Evolutionary conservation across 2,329 filamentous ascomycete species (phyloP), one percentile per base, ranked within the genome.

Genomic region (Fusarium torulosum): DNA sequence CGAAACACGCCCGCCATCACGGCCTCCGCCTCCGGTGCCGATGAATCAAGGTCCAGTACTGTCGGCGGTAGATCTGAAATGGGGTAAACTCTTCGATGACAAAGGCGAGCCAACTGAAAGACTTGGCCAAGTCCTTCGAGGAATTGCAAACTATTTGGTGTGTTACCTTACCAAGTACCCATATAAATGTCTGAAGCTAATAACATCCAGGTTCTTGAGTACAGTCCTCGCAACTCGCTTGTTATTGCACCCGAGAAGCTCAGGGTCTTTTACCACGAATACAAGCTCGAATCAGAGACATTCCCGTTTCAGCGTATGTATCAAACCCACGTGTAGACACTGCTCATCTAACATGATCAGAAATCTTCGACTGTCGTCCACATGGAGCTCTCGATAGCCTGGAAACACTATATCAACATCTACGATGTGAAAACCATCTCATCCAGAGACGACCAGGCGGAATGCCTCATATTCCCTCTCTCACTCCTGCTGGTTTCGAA

Each of bases 231-330:
- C 33, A 70, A 74, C 50, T 76, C 75, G 3, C 52, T 95, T 17
- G 91, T 96, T 41, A 84, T 97, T 35, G 87, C 90, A 0, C 93
- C 93, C 0, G 80, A 87, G 7, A 96, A 96, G 79, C 86, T 97
- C 81, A 84, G 87, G 15, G 83, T 85, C 46, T 92, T 94, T 69
- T 96, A 96, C 74, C 82, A 86, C 17, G 85, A 87, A 53, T 91
- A 91, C 59, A 84, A 84, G 50, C 76, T 94, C 3, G 79, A 86
- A 0, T 79, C 84, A 15, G 93, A 96, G 72, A 81, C 84, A 4
- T 90, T 92, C 75, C 89, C 88, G 3, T 93, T 92, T 82, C 78
- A 86, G 68, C 84, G 90, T 90, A 79, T 78, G 84, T 63, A 14
- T 9, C 41, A 13, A 4, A 10, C 25, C 15, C 7, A 11, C 2